phyloP scores from a whole-genome alignment of 2,329 filamentous ascomycete species.

The Pseudocercospora musae region DNA sequence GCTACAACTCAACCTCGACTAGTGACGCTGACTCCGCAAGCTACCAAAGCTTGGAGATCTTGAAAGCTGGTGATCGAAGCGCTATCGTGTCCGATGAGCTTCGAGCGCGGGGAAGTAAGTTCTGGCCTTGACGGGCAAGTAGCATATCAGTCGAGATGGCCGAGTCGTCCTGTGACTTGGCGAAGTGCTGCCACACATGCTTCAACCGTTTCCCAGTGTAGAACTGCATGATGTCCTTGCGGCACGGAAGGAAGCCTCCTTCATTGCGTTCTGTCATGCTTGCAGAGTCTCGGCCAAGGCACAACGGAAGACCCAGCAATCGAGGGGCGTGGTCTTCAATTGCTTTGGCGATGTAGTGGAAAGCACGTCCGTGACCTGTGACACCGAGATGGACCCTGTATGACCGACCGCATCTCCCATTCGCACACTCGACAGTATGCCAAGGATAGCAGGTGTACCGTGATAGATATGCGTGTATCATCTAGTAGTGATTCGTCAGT shows the following conservation, averaged over 20 bases:
- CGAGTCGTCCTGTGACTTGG: not conserved
- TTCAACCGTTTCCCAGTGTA: not conserved
- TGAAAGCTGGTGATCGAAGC: not conserved
- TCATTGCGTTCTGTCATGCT: not conserved
- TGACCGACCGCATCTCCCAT: constrained; percentile 4
- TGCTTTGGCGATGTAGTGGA: constrained; percentile 11
- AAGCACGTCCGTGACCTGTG: constrained; percentile 17
- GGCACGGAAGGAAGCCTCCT: not conserved
- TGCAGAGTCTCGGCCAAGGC: not conserved
- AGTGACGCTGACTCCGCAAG: too few species aligned
- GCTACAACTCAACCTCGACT: not conserved
- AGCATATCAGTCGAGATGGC: not conserved
- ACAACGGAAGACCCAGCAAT: not conserved
- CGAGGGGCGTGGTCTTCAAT: constrained; percentile 4
- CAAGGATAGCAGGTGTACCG: constrained; percentile 17
- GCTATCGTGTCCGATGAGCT: not conserved
- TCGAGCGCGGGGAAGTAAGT: not conserved
- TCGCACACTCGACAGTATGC: constrained; percentile 3
- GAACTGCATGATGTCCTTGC: not conserved
- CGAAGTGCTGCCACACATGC: not conserved
- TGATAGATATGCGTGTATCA: constrained; percentile 12
- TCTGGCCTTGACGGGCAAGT: not conserved
- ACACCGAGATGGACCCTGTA: constrained; percentile 4
- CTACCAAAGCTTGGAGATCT: not conserved
- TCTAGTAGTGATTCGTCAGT: constrained; percentile 2